These are phyloP conservation scores for Syzygium grande DNA, from an alignment of 345 rosid species.

Conservation along the genomic window DNA sequence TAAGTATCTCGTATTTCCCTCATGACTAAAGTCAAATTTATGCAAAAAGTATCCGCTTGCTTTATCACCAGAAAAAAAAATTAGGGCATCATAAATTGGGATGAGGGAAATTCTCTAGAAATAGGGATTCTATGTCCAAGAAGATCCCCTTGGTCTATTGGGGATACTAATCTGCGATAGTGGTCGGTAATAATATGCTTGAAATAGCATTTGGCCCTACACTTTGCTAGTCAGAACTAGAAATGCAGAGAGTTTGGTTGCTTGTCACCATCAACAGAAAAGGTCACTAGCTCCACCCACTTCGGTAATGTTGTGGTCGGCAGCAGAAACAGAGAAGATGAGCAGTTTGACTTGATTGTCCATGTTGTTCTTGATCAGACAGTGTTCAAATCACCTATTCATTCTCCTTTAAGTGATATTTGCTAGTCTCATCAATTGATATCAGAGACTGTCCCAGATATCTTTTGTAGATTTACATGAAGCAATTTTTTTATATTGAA, in stretches of 20 bases:
- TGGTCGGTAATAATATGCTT: not conserved
- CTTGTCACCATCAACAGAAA: not conserved
- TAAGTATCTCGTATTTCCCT: not conserved
- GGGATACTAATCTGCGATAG: not conserved
- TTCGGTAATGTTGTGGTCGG: not conserved
- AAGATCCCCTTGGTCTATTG: not conserved
- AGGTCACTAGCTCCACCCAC: not conserved
- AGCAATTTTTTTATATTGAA: no score
- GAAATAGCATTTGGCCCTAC: not conserved
- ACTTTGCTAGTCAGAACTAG: not conserved
- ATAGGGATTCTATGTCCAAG: not conserved
- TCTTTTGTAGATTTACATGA: no score
- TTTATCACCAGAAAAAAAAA: not conserved
- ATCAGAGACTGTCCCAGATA: no score
- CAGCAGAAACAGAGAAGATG: not conserved
- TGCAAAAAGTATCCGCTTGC: not conserved
- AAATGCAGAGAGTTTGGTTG: not conserved
- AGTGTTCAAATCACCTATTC: no score
- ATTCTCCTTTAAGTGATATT: no score
- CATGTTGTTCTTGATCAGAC: not conserved
- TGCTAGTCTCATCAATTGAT: no score
- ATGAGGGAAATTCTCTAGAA: not conserved
- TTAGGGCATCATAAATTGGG: not conserved
- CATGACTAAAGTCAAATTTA: not conserved
- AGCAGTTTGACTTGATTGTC: not conserved